Base-by-base conservation (phyloP, 257 asterid species). In the Scutellaria minor region DNA sequence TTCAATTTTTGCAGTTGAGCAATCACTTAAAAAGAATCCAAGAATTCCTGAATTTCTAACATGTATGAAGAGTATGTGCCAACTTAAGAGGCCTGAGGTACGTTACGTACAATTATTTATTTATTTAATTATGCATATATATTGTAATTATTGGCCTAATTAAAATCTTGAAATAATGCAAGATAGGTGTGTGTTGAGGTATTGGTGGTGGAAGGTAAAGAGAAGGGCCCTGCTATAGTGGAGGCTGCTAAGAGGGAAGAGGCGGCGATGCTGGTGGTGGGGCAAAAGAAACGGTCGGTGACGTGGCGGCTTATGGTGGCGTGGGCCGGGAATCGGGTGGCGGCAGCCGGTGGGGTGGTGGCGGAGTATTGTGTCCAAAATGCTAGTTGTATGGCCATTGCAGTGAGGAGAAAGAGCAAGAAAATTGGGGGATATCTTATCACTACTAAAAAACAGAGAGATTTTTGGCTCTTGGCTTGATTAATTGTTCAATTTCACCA, bases 401-500 rank as follows among this genome's bases (percentile, higher is more conserved):
- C 96, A 2, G 98, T 92, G 15, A 84, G 94, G 80, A 84, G 87
- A 63, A 92, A 90, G 82, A 88, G 91, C 90, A 88, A 87, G 81
- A 92, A 85, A 79, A 78, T 71, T 75, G 98, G 98, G 58, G 98
- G 98, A 42, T 92, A 92, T 74, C 83, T 92, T 39, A 90, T 92
- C 42, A 90, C 98, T 1, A 92, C 98, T 18, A 92, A 88, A 75
- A 71, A 89, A 31, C 98, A 85, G 41, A 88, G 84, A 50, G 92
- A 90, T 81, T 92, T 92, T 67, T 92, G 98, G 98, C 92, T 92
- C 51, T 81, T 92, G 89, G 98, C 98, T 78, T 92, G 80, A 87
- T 76, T 5, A 52, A 12, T 46, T 45, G 0, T 14, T 53, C 54
- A 51, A 9, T 46, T 18, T 66, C 35, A 10, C 50, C 5, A 6